Conservation (phyloP, 2,329 filamentous ascomycete genomes). For the Talaromyces sp. region DNA sequence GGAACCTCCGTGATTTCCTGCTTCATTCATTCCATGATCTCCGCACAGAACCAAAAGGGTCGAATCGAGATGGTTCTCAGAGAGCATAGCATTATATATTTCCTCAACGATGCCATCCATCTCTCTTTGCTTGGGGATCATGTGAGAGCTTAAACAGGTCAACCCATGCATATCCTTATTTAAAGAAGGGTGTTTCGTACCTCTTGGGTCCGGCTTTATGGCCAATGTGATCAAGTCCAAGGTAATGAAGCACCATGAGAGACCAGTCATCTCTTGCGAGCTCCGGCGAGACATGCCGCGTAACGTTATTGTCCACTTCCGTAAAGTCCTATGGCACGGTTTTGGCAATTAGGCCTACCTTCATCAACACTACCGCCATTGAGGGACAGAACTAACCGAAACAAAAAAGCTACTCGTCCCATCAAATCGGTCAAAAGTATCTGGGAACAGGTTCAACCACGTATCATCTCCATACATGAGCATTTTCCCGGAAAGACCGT, state of each 20-base stretch:
- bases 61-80: constrained; percentile 63
- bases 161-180: background rate
- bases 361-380: background rate
- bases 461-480: constrained; percentile 98
- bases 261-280: constrained; percentile 78
- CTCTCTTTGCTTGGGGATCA: constrained; percentile 87
- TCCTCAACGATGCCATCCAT: constrained; percentile 79
- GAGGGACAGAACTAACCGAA: constrained; percentile 59
- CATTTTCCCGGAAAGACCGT: constrained; percentile 64
- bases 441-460: constrained; percentile 94
- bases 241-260: constrained; percentile 88
- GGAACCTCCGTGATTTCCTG: constrained; percentile 92
- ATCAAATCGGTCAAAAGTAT: constrained; percentile 77
- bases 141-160: constrained; percentile 61
- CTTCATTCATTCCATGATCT: constrained; percentile 99
- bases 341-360: constrained; percentile 1
- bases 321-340: constrained; percentile 69
- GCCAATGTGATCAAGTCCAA: constrained; percentile 94
- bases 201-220: constrained; percentile 88
- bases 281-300: constrained; percentile 76
- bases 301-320: constrained; percentile 97
- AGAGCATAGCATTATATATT: constrained; percentile 72
- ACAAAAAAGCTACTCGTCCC: constrained; percentile 98
- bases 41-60: constrained; percentile 82
- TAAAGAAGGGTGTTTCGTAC: constrained; percentile 38